These are phyloP conservation scores for Erodium moschatum DNA, from an alignment of 441 rosid genomes.

Conservation along the genomic window DNA sequence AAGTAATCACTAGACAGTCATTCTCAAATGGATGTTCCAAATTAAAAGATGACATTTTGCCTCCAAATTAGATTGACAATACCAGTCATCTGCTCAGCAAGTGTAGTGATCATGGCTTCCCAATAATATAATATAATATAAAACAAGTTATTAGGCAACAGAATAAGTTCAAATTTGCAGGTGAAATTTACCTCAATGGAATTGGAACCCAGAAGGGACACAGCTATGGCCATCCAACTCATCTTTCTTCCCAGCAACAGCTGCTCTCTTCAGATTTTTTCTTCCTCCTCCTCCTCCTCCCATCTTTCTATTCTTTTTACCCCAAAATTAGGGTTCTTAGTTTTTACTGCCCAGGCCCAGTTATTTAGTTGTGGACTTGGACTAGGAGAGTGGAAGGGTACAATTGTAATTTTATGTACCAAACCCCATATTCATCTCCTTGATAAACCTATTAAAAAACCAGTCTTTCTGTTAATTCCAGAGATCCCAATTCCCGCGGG, in stretches of 20 bases:
- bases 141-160: too few relatives aligned
- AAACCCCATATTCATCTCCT: background rate
- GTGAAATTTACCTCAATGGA: constrained; percentile 54
- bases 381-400: background rate
- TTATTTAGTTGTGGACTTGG: background rate
- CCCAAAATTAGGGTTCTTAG: background rate
- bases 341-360: too few relatives aligned
- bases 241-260: constrained; percentile 32
- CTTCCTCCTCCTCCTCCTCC: constrained; percentile 34
- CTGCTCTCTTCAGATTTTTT: constrained; percentile 74
- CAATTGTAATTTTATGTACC: background rate
- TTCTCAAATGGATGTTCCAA: too few relatives aligned
- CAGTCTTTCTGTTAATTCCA: background rate
- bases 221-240: constrained; percentile 53
- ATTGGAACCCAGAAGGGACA: constrained; percentile 86
- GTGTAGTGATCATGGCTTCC: background rate
- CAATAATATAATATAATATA: background rate
- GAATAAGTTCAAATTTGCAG: background rate
- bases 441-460: background rate
- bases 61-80: background rate
- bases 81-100: background rate
- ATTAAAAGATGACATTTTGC: too few relatives aligned
- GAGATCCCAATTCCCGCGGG: constrained; percentile 9
- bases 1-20: too few relatives aligned
- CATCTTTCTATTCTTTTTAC: background rate